Evolutionary conservation across 2,329 filamentous ascomycete genomes (phyloP).

Genomic region (Fusarium torreyae): DNA sequence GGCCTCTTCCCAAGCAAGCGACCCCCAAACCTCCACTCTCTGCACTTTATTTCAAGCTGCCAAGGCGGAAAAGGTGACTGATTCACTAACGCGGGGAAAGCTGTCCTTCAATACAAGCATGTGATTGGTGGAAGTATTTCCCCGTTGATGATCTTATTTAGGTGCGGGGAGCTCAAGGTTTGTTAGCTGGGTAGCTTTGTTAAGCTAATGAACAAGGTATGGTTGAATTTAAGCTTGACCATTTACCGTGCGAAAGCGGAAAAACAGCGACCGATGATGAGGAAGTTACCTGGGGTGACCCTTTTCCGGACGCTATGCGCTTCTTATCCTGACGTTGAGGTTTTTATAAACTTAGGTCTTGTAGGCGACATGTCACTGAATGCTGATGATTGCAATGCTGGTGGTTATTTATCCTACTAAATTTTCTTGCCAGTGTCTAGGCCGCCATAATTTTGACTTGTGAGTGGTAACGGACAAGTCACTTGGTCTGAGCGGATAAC

Average conservation of each 20-base stretch:
- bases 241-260: neutral
- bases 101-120: neutral
- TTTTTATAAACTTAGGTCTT: too few species aligned
- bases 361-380: too few species aligned
- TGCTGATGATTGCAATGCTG: too few species aligned
- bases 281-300: too few species aligned
- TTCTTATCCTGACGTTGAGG: too few species aligned
- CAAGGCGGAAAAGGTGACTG: conserved; percentile 1
- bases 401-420: too few species aligned
- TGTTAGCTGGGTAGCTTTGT: neutral
- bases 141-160: neutral
- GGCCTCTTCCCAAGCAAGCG: neutral
- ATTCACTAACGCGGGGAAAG: neutral
- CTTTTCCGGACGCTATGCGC: neutral
- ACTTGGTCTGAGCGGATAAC: neutral
- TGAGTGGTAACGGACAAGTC: neutral
- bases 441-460: too few species aligned
- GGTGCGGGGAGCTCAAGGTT: neutral
- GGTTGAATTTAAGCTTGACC: neutral
- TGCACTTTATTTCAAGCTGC: neutral
- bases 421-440: too few species aligned
- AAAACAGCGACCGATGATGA: neutral
- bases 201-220: neutral
- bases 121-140: neutral
- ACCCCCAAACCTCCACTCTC: neutral